Percentiles rank a stretch among this genome's conserved stretches.
phyloP scores from a whole-genome alignment of 2,329 filamentous ascomycete species.

The Ophiostoma pallidulum region DNA sequence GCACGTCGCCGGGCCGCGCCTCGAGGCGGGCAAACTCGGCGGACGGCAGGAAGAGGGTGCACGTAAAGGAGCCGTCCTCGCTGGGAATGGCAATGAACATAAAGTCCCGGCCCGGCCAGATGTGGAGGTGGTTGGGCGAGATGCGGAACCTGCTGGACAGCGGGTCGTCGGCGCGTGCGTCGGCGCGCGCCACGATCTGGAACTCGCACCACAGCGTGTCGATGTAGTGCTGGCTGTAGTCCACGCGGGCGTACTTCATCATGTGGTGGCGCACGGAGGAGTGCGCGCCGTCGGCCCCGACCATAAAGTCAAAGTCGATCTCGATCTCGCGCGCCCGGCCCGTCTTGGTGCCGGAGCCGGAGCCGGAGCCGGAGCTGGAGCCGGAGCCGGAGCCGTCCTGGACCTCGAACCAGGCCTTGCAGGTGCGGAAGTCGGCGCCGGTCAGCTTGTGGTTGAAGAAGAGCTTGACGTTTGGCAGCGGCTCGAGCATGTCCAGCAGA shows the following conservation, averaged over 20 bases:
- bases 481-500: conserved; percentile 73
- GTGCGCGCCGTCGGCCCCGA: conserved; percentile 92
- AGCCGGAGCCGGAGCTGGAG: no score
- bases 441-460: conserved; percentile 92
- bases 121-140: conserved; percentile 88
- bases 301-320: conserved; percentile 80
- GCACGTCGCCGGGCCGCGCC: conserved; percentile 46
- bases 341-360: conserved; percentile 25
- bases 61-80: conserved; percentile 82
- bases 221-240: conserved; percentile 91
- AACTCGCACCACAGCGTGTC: conserved; percentile 98
- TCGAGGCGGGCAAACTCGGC: conserved; percentile 60
- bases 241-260: conserved; percentile 89
- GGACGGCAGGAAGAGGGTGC: conserved; percentile 81
- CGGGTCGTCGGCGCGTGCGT: conserved; percentile 19
- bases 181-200: conserved; percentile 52
- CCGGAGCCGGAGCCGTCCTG: conserved; percentile 27
- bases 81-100: conserved; percentile 98
- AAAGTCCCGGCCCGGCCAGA: conserved; percentile 87
- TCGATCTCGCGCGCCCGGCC: conserved; percentile 62
- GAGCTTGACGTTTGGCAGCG: conserved; percentile 79
- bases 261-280: conserved; percentile 84
- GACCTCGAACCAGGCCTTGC: conserved; percentile 80
- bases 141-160: conserved; percentile 59
- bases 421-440: conserved; percentile 70